phyloP scores from a whole-genome alignment of 176 grass and related monocot species.

The Phoenix dactylifera region DNA sequence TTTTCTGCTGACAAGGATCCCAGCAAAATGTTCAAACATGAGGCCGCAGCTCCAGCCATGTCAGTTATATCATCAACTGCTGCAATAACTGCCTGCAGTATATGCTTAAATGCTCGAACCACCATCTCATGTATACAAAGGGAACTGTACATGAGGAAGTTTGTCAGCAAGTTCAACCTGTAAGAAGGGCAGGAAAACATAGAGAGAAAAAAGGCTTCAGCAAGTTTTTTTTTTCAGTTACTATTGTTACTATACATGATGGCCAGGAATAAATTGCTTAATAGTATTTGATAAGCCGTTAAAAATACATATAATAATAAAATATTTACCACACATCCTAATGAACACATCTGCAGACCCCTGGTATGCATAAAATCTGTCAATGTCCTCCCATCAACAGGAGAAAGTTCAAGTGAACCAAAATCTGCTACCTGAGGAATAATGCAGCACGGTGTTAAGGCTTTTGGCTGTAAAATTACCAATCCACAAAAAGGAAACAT shows the following conservation, averaged over 20 bases:
- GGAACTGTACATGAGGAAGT: constrained; percentile 94
- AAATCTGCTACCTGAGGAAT: constrained; percentile 76
- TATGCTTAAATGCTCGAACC: constrained; percentile 95
- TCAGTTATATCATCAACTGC: constrained; percentile 61
- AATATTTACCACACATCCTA: constrained; percentile 72
- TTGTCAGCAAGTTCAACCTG: constrained; percentile 94
- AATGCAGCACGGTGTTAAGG: constrained; percentile 16
- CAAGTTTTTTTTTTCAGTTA: neutral
- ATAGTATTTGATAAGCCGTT: too few species aligned
- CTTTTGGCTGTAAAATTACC: constrained; percentile 3
- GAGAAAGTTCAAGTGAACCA: constrained; percentile 95
- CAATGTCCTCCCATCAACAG: constrained; percentile 97
- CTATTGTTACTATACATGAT: too few species aligned
- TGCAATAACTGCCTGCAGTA: constrained; percentile 77
- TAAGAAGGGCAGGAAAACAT: constrained; percentile 20
- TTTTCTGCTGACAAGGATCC: constrained; percentile 62
- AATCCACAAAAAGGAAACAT: constrained; percentile 9
- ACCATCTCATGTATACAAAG: constrained; percentile 98
- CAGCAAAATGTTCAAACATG: constrained; percentile 85
- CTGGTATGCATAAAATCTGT: constrained; percentile 99
- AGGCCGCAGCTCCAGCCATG: constrained; percentile 55
- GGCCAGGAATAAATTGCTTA: too few species aligned
- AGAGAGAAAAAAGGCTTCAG: constrained; percentile 3
- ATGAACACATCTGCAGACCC: constrained; percentile 87
- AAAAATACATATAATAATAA: too few species aligned